Evolutionary conservation across 208 protist species (phyloP).

Genomic region (Crithidia thermophila): DNA sequence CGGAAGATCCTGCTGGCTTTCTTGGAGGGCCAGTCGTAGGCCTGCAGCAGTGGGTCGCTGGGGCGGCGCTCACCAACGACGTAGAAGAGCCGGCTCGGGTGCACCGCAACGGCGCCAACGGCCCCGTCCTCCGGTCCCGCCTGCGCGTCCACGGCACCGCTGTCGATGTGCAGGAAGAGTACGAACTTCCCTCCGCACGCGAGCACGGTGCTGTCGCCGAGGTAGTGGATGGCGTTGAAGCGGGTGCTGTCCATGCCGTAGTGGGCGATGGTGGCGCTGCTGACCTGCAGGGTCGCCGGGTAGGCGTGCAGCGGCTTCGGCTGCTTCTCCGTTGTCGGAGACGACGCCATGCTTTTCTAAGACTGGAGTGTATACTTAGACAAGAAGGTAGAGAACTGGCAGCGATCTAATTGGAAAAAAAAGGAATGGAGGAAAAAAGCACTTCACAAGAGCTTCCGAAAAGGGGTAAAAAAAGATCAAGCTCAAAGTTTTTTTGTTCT

Average conservation of each 20-base stretch:
- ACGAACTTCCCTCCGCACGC: slow-evolving; percentile 85
- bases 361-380: no score
- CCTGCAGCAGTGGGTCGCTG: slow-evolving; percentile 60
- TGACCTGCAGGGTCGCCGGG: slow-evolving; percentile 31
- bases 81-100: slow-evolving; percentile 71
- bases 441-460: neutral
- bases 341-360: slow-evolving; percentile 3
- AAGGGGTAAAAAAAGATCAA: neutral
- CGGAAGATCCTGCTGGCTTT: slow-evolving; percentile 60
- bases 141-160: slow-evolving; percentile 51
- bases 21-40: slow-evolving; percentile 85
- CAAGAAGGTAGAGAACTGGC: neutral
- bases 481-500: no score
- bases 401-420: slow-evolving; percentile 3
- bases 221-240: slow-evolving; percentile 65
- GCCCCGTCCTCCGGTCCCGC: slow-evolving; percentile 58
- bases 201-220: slow-evolving; percentile 62
- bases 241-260: slow-evolving; percentile 70
- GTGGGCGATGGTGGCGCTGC: slow-evolving; percentile 50
- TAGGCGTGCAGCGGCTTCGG: slow-evolving; percentile 79
- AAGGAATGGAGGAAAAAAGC: neutral
- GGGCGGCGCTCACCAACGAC: slow-evolving; percentile 84
- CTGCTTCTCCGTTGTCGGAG: neutral
- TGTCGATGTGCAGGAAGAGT: slow-evolving; percentile 75
- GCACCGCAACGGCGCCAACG: slow-evolving; percentile 66